Conservation (phyloP, 2,329 filamentous ascomycete genomes). For the Neonectria magnoliae region DNA sequence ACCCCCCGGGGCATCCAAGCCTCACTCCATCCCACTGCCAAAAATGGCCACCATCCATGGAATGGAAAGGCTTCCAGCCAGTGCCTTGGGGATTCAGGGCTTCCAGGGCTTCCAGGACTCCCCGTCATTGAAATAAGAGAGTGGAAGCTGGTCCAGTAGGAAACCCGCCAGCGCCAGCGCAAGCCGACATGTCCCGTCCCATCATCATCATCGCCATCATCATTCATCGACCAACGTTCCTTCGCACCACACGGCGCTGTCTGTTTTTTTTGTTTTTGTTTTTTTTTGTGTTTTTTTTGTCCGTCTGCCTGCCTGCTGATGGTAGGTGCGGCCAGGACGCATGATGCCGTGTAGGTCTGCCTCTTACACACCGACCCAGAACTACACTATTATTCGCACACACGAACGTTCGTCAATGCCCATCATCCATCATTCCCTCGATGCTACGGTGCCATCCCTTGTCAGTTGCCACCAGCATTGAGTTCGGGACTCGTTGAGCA, state of each 20-base stretch:
- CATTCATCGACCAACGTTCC: conserved; percentile 11
- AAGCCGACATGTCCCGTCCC: conserved; percentile 7
- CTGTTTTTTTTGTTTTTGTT: too few species aligned
- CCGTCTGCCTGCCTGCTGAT: not conserved
- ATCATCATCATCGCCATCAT: conserved; percentile 6
- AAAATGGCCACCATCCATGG: conserved; percentile 7
- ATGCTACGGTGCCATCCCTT: conserved; percentile 19
- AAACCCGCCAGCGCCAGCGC: conserved; percentile 9
- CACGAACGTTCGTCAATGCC: conserved; percentile 10
- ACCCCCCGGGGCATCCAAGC: conserved; percentile 23
- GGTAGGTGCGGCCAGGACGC: too few species aligned
- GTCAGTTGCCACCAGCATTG: conserved; percentile 6
- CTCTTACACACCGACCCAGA: conserved; percentile 19
- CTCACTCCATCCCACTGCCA: conserved; percentile 32
- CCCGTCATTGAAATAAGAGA: conserved; percentile 5
- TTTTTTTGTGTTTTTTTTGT: too few species aligned
- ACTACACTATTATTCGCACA: conserved; percentile 15
- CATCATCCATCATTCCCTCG: conserved; percentile 15
- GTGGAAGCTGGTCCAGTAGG: not conserved
- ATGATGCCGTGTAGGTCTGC: not conserved
- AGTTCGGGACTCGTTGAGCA: conserved; percentile 6
- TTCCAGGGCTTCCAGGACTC: conserved; percentile 1
- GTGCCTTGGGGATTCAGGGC: not conserved
- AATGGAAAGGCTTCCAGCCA: not conserved
- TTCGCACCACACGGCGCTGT: too few species aligned